Evolutionary conservation across 2,329 filamentous ascomycete species (phyloP).

Genomic region (Cercospora zeae-maydis): DNA sequence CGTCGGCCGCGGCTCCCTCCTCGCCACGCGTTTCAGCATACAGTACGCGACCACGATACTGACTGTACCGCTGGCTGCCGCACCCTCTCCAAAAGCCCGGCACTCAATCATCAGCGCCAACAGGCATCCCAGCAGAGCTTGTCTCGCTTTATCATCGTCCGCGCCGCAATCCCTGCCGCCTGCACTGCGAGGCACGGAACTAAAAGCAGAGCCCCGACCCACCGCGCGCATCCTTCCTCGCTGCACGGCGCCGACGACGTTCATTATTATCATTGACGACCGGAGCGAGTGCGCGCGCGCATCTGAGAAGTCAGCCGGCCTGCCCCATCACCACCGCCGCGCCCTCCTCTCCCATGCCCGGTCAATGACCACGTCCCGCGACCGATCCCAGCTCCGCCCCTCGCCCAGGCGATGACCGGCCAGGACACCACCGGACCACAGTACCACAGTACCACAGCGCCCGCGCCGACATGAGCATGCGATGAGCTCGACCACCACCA

Average conservation of each 20-base stretch:
- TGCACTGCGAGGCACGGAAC: not conserved
- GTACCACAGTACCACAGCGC: not conserved
- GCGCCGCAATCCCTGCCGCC: slow-evolving; percentile 1
- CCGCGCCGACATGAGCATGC: not conserved
- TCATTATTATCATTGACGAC: not conserved
- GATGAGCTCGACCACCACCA: slow-evolving; percentile 15
- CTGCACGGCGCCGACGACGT: not conserved
- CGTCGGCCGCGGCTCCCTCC: too few species aligned
- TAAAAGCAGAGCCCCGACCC: slow-evolving; percentile 1
- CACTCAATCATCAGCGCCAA: slow-evolving; percentile 1
- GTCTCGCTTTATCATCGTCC: slow-evolving; percentile 5
- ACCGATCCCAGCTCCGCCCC: not conserved
- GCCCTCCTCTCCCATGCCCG: not conserved
- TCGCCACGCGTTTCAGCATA: not conserved
- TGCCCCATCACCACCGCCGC: not conserved
- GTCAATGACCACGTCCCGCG: not conserved
- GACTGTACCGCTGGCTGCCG: not conserved
- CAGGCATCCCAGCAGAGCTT: slow-evolving; percentile 5
- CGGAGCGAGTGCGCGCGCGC: not conserved
- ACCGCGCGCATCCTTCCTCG: not conserved
- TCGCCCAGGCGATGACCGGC: not conserved
- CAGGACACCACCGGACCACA: not conserved
- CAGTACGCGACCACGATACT: not conserved
- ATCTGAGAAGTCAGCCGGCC: not conserved
- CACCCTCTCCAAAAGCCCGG: not conserved